Percentiles rank a stretch among this genome's conserved stretches.
phyloP scores from a whole-genome alignment of 1,284 basidiomycete species.

The Athelia sp. region DNA sequence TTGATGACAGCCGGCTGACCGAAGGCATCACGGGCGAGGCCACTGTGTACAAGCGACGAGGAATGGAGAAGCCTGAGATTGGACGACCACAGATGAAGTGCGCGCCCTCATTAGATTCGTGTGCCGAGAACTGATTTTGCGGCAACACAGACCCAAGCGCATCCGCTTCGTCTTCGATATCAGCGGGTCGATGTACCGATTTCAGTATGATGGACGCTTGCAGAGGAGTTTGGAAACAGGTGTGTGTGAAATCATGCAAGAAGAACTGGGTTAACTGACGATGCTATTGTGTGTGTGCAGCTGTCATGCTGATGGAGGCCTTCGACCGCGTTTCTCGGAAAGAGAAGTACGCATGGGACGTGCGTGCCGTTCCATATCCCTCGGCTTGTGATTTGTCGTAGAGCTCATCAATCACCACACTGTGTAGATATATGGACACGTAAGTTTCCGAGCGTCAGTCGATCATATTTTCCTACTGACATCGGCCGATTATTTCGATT shows the following conservation, averaged over 20 bases:
- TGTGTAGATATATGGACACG: conserved; percentile 56
- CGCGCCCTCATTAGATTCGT: not conserved
- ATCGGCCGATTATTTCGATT: not conserved
- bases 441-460: conserved; percentile 29
- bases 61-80: conserved; percentile 62
- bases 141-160: conserved; percentile 46
- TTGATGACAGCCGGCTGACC: conserved; percentile 60
- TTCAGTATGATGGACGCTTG: conserved; percentile 64
- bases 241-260: conserved; percentile 12
- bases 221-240: conserved; percentile 62
- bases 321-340: conserved; percentile 56
- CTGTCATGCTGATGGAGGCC: conserved; percentile 68
- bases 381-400: not conserved
- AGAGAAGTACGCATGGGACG: conserved; percentile 71
- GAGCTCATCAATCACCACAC: not conserved
- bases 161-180: conserved; percentile 67
- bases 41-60: conserved; percentile 63
- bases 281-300: conserved; percentile 23
- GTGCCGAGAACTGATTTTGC: conserved; percentile 1
- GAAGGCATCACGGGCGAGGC: conserved; percentile 64
- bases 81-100: conserved; percentile 65
- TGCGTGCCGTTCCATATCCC: conserved; percentile 26
- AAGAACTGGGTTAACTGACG: too few relatives aligned
- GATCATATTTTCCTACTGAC: not conserved
- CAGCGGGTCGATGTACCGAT: conserved; percentile 71